Conservation (phyloP, 2,329 filamentous ascomycete species). For the Sclerotinia subarctica region DNA sequence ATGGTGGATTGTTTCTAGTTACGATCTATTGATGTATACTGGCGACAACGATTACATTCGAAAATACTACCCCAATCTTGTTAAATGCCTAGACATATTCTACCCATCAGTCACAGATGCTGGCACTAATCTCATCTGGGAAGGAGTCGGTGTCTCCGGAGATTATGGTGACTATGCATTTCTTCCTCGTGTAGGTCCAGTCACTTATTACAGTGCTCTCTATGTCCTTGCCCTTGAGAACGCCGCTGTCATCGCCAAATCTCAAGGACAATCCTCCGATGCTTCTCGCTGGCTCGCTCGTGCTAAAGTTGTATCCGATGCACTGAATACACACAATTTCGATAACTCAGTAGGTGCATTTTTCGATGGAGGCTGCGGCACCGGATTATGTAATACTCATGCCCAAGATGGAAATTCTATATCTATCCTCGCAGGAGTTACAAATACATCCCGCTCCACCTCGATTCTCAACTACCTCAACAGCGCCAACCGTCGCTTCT, state of each 20-base stretch:
- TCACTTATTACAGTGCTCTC: constrained; percentile 53
- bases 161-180: constrained; percentile 53
- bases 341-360: constrained; percentile 46
- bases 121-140: constrained; percentile 43
- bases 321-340: constrained; percentile 42
- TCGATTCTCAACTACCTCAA: constrained; percentile 44
- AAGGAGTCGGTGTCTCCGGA: constrained; percentile 39
- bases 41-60: constrained; percentile 45
- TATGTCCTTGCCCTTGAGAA: constrained; percentile 47
- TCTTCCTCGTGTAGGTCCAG: constrained; percentile 45
- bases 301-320: constrained; percentile 39
- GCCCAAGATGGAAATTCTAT: constrained; percentile 52
- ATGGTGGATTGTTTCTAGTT: constrained; percentile 51
- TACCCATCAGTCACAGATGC: constrained; percentile 45
- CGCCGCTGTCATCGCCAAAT: constrained; percentile 45
- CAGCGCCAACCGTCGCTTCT: constrained; percentile 39
- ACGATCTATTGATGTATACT: constrained; percentile 50
- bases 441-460: constrained; percentile 36
- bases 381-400: constrained; percentile 37
- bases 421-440: constrained; percentile 43
- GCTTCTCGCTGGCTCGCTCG: constrained; percentile 43
- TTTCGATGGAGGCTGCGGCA: constrained; percentile 43
- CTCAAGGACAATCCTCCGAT: constrained; percentile 38
- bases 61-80: constrained; percentile 44
- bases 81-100: constrained; percentile 45